Conservation (phyloP, 2,329 filamentous ascomycete genomes). For the Diaporthe aspalathi region DNA sequence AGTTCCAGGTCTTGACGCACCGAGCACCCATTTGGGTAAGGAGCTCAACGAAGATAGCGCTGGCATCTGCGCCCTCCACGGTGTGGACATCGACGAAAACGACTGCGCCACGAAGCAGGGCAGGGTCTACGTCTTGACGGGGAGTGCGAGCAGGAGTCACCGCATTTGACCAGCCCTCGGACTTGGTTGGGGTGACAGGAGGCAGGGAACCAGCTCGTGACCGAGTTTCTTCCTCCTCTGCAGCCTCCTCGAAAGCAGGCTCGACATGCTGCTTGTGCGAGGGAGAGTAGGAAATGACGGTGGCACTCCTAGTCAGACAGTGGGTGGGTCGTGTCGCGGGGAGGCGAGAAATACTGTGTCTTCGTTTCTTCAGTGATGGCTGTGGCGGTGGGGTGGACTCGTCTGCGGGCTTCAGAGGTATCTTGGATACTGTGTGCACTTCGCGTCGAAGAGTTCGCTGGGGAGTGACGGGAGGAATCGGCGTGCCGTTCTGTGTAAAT, state of each 20-base stretch:
- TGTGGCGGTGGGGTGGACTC: slow-evolving; percentile 60
- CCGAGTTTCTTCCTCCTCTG: slow-evolving; percentile 40
- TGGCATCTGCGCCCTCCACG: slow-evolving; percentile 82
- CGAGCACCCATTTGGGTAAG: slow-evolving; percentile 84
- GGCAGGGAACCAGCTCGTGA: slow-evolving; percentile 42
- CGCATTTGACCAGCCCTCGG: slow-evolving; percentile 63
- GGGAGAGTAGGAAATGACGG: slow-evolving; percentile 66
- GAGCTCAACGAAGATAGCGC: slow-evolving; percentile 83
- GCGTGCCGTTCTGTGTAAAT: slow-evolving; percentile 38
- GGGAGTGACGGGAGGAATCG: slow-evolving; percentile 65
- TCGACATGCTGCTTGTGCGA: slow-evolving; percentile 54
- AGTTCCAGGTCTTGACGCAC: slow-evolving; percentile 80
- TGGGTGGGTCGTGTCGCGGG: slow-evolving; percentile 55
- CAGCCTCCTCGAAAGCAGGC: slow-evolving; percentile 43
- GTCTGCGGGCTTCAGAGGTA: slow-evolving; percentile 77
- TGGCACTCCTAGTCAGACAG: slow-evolving; percentile 59
- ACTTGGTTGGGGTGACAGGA: slow-evolving; percentile 60
- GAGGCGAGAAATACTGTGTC: slow-evolving; percentile 62
- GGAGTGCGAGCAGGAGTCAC: slow-evolving; percentile 64
- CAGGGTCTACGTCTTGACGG: slow-evolving; percentile 62
- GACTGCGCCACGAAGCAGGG: slow-evolving; percentile 75
- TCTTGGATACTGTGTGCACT: slow-evolving; percentile 81
- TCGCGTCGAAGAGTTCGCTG: slow-evolving; percentile 62
- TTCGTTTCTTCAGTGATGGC: slow-evolving; percentile 59
- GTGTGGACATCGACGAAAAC: slow-evolving; percentile 89